Evolutionary conservation across 139 green algal species (phyloP).

Genomic region (Desmodesmus armatus): DNA sequence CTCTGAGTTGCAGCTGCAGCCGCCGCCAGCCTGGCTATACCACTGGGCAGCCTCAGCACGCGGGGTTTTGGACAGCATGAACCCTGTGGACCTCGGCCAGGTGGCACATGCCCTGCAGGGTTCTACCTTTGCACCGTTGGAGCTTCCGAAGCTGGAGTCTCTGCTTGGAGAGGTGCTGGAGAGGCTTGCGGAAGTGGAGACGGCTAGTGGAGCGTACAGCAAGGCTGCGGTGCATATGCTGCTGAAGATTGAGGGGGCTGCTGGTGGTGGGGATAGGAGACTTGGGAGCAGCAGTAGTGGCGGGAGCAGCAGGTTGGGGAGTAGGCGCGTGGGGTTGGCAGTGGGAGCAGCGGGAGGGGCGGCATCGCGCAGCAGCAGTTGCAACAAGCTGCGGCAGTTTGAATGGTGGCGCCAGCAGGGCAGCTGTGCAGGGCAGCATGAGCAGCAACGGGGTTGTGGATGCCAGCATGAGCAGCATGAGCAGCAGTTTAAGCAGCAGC

Average conservation of each 20-base stretch:
- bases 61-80: not conserved
- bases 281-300: too few species aligned
- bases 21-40: constrained; percentile 58
- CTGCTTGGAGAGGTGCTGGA: constrained; percentile 33
- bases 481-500: too few species aligned
- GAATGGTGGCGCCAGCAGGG: not conserved
- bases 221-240: constrained; percentile 26
- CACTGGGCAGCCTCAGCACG: constrained; percentile 25
- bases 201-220: constrained; percentile 16
- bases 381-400: not conserved
- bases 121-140: constrained; percentile 8
- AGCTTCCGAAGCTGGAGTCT: constrained; percentile 23
- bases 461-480: too few species aligned
- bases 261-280: not conserved
- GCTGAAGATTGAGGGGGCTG: not conserved
- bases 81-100: constrained; percentile 42
- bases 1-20: constrained; percentile 42
- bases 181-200: not conserved
- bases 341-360: not conserved
- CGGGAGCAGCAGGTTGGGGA: not conserved
- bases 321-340: not conserved
- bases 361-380: not conserved
- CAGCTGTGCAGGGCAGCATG: not conserved
- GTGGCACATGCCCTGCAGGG: constrained; percentile 27
- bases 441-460: too few species aligned